Conservation (phyloP, 345 rosid species). For the Salix exigua region DNA sequence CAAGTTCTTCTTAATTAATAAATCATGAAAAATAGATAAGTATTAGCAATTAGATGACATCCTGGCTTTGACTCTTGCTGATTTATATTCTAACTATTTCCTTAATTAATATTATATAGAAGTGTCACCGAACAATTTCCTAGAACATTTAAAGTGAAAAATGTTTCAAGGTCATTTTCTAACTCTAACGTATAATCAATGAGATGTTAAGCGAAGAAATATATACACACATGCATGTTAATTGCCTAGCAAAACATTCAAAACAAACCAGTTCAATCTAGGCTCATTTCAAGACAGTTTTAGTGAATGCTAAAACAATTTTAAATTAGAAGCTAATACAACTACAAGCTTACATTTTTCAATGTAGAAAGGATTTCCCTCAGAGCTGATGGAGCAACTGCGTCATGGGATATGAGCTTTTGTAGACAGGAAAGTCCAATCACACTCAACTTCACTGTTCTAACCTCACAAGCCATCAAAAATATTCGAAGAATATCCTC, state of each 20-base stretch:
- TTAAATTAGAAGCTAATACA: background rate
- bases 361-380: conserved; percentile 74
- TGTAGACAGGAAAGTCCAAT: conserved; percentile 93
- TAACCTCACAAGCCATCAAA: conserved; percentile 90
- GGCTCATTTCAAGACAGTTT: background rate
- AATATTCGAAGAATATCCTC: conserved; percentile 86
- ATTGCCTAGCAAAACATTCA: too few species aligned
- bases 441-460: conserved; percentile 77
- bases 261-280: background rate
- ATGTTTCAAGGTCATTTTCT: too few species aligned
- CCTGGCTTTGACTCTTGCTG: background rate
- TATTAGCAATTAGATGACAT: background rate
- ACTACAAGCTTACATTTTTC: conserved; percentile 64
- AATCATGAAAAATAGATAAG: background rate
- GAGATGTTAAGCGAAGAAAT: too few species aligned
- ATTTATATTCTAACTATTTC: too few species aligned
- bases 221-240: too few species aligned
- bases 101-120: too few species aligned
- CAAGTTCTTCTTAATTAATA: background rate
- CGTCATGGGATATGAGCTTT: conserved; percentile 94
- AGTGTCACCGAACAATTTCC: too few species aligned
- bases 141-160: too few species aligned
- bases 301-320: background rate
- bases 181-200: too few species aligned
- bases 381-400: conserved; percentile 78